Evolutionary conservation across 179 eudicot genomes (phyloP).

Genomic region (Silene noctiflora): DNA sequence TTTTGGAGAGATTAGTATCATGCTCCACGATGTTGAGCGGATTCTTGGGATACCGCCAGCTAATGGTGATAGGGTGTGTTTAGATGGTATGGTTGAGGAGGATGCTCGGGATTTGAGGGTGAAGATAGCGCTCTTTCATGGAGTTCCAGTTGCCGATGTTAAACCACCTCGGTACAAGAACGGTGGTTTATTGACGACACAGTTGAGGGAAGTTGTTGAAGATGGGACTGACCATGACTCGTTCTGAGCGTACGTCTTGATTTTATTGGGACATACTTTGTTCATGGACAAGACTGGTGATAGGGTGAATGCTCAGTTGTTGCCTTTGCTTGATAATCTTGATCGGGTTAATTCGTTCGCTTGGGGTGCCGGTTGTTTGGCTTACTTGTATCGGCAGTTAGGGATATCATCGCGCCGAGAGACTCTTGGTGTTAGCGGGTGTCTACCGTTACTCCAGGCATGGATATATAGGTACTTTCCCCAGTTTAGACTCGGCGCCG

Average conservation of each 20-base stretch:
- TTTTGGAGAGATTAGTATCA: background rate
- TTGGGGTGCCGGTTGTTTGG: too few relatives aligned
- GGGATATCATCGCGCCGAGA: too few relatives aligned
- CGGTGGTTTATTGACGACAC: background rate
- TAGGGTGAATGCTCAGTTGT: too few relatives aligned
- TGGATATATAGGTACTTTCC: background rate
- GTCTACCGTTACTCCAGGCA: background rate
- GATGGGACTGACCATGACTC: background rate
- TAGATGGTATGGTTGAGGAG: background rate
- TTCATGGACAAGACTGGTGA: too few relatives aligned
- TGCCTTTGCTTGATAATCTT: too few relatives aligned
- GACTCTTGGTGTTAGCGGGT: background rate
- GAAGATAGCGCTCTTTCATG: background rate
- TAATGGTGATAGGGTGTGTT: background rate
- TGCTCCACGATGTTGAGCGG: background rate
- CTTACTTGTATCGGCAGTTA: too few relatives aligned
- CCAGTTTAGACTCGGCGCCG: background rate
- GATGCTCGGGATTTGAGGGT: background rate
- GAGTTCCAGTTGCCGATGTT: background rate
- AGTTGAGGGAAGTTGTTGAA: background rate
- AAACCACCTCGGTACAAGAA: background rate
- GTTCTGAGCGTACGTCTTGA: background rate
- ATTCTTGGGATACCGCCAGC: background rate
- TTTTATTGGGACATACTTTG: background rate
- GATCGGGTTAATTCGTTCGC: too few relatives aligned